Evolutionary conservation across 2,329 filamentous ascomycete species (phyloP), one percentile per base, ranked within the genome.

Genomic region (Clarireedia paspali): DNA sequence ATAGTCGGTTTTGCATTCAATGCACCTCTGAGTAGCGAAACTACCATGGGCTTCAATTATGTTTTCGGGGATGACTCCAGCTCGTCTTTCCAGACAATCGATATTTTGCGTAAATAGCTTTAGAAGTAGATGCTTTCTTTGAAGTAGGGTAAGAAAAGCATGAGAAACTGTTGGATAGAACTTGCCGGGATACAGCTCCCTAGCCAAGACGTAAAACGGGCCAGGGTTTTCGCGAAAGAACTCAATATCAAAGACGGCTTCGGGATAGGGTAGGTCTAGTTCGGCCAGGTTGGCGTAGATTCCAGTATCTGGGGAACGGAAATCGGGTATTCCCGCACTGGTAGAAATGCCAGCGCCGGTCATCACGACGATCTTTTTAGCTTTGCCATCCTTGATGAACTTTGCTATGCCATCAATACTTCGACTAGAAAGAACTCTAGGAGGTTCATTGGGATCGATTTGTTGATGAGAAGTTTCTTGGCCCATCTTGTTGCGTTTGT

Each of bases 21-120:
- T 91, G 70, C 94, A 99, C 62, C 86, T 81, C 72, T 97, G 92
- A 0, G 81, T 83, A 23, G 92, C 92, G 69, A 97, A 99, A 70
- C 90, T 96, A 47, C 94, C 94, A 70, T 99, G 94, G 0, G 94
- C 94, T 72, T 97, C 92, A 34, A 99, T 79, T 50, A 99, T 91
- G 70, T 81, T 84, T 2, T 92, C 84, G 0, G 75, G 78, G 0
- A 91, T 88, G 0, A 99, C 84, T 26, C 94, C 94, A 12, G 92
- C 94, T 63, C 82, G 79, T 23, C 91, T 83, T 73, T 99, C 94
- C 12, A 99, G 79, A 66, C 91, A 96, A 73, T 99, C 94, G 63
- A 99, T 97, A 68, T 99, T 99, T 69, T 99, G 94, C 0, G 94
- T 96, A 71, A 97, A 99, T 53, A 94, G 81, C 76, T 91, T 94